Evolutionary conservation across 2,329 filamentous ascomycete species (phyloP).

Genomic region (Cladophialophora bantiana): DNA sequence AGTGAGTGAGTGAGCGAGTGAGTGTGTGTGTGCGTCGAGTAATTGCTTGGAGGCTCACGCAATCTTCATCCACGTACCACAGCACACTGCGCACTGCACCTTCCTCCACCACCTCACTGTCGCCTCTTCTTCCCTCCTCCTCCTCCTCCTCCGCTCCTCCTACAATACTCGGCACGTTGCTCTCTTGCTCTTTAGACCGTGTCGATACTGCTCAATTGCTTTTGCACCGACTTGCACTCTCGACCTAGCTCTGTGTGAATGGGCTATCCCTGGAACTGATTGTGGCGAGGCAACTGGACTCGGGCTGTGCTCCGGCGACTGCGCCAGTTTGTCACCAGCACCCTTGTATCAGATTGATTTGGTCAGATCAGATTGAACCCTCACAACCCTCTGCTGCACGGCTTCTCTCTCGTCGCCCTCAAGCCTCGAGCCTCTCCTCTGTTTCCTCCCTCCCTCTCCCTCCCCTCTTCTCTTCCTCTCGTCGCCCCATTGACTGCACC

Average conservation of each 20-base stretch:
- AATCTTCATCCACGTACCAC: conserved; percentile 17
- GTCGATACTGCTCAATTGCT: not conserved
- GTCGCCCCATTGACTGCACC: conserved; percentile 10
- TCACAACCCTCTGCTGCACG: conserved; percentile 1
- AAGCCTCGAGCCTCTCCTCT: conserved; percentile 1
- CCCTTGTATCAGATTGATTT: conserved; percentile 3
- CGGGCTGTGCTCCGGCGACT: conserved; percentile 34
- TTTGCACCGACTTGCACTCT: conserved; percentile 58
- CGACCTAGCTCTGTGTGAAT: conserved; percentile 14
- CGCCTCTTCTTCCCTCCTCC: conserved; percentile 17
- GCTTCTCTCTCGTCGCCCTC: not conserved
- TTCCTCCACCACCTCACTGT: conserved; percentile 12
- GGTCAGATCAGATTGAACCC: conserved; percentile 15
- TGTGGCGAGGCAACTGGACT: conserved; percentile 34
- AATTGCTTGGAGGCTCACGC: conserved; percentile 15
- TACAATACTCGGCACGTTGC: conserved; percentile 10
- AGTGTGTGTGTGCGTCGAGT: not conserved
- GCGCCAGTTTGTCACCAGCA: conserved; percentile 30
- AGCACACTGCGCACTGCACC: not conserved
- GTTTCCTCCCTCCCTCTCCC: not conserved
- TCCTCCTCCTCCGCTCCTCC: conserved; percentile 1
- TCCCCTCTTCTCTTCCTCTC: conserved; percentile 10
- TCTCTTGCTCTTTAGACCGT: not conserved
- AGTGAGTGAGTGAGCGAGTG: not conserved
- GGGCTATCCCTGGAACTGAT: conserved; percentile 23